Evolutionary conservation across 179 eudicot species (phyloP), one percentile per base, ranked within the genome.

Genomic region (Beta corolliflora): DNA sequence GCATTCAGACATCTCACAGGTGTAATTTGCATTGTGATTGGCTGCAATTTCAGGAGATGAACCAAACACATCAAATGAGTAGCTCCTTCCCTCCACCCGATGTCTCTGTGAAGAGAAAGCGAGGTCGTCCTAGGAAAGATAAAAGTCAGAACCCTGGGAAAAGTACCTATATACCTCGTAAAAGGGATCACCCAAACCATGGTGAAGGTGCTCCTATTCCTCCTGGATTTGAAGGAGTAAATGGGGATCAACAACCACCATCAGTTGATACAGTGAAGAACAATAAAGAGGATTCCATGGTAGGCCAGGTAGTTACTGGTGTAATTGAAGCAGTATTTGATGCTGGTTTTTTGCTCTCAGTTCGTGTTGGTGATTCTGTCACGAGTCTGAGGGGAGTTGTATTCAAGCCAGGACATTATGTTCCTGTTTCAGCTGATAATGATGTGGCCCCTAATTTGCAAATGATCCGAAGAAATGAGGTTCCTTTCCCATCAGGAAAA

Each of bases 51-150:
- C 29, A 75, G 84, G 84, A 87, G 78, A 93, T 89, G 94, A 85
- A 88, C 83, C 90, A 85, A 85, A 80, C 78, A 65, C 82, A 81
- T 64, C 88, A 81, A 77, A 89, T 80, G 36, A 87, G 81, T 73
- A 81, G 54, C 81, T 61, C 83, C 14, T 76, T 84, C 79, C 60
- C 79, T 69, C 79, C 86, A 21, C 76, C 83, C 60, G 79, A 45
- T 71, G 76, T 67, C 48, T 88, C 90, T 16, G 72, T 83, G 59
- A 92, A 91, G 81, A 89, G 94, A 78, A 91, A 88, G 85, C 89
- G 99, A 44, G 99, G 99, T 58, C 97, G 98, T 71, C 98, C 98
- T 12, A 91, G 93, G 53, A 96, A 92, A 88, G 94, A 92, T 83
- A 85, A 75, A n/a, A 87, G 84, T 78, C 88, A 83, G 64, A 81